A percentile compares a stretch with the other conserved stretches of the same genome.
Conservation (phyloP, 495 filamentous ascomycete species). For the Mycothermus thermophilus region DNA sequence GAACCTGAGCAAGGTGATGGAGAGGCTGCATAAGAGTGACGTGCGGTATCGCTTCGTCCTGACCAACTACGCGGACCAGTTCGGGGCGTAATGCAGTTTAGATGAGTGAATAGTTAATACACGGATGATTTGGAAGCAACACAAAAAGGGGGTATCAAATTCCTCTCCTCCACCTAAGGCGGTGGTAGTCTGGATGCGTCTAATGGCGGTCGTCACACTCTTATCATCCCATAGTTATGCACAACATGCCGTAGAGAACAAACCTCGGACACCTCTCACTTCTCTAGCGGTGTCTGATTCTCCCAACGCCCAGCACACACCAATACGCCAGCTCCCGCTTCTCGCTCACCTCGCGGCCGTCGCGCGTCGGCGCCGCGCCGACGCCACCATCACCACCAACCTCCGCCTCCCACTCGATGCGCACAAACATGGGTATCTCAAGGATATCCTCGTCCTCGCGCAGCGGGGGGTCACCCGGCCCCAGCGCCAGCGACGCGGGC, state of each 20-base stretch:
- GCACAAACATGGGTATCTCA: slow-evolving; percentile 88
- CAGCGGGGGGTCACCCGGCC: slow-evolving; percentile 17
- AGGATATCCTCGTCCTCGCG: slow-evolving; percentile 76
- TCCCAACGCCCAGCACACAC: slow-evolving; percentile 81
- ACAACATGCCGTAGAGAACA: not conserved
- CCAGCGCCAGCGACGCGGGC: slow-evolving; percentile 42
- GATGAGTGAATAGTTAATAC: not conserved
- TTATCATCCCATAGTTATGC: not conserved
- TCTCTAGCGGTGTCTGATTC: slow-evolving; percentile 36
- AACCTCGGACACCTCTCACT: slow-evolving; percentile 8
- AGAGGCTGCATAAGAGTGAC: slow-evolving; percentile 55
- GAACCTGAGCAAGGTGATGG: slow-evolving; percentile 53
- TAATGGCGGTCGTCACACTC: too few relatives aligned
- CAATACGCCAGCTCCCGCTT: slow-evolving; percentile 82
- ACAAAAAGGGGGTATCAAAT: slow-evolving; percentile 4
- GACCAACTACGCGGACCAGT: slow-evolving; percentile 30
- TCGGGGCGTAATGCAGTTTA: slow-evolving; percentile 15
- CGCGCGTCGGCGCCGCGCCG: slow-evolving; percentile 18
- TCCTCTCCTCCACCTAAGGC: too few relatives aligned
- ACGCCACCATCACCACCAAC: slow-evolving; percentile 54
- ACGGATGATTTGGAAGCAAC: not conserved
- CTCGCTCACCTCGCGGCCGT: slow-evolving; percentile 30
- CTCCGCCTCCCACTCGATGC: slow-evolving; percentile 83
- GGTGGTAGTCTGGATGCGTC: too few relatives aligned
- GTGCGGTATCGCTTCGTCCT: slow-evolving; percentile 43